Percentiles rank a stretch among this genome's conserved stretches.
Evolutionary conservation across 495 filamentous ascomycete species (phyloP).

Genomic region (Amniculicola lignicola): DNA sequence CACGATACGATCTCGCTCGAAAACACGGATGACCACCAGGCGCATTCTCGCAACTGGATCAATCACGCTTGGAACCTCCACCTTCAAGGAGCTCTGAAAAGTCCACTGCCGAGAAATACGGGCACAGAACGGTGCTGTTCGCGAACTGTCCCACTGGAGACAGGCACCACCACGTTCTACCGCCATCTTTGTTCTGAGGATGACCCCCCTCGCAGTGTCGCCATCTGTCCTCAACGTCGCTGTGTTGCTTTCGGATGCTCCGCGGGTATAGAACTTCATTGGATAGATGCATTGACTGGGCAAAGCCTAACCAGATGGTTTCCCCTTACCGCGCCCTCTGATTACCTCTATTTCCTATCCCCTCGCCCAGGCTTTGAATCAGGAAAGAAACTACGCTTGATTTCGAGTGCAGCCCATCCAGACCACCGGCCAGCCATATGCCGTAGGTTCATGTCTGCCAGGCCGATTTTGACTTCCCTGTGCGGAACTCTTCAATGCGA

Average conservation of each 20-base stretch:
- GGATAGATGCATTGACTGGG: conserved; percentile 62
- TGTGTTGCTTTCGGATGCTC: conserved; percentile 71
- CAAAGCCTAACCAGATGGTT: conserved; percentile 62
- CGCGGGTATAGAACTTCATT: conserved; percentile 67
- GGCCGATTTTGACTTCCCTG: conserved; percentile 19
- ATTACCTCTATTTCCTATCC: conserved; percentile 65
- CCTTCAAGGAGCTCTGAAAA: conserved; percentile 14
- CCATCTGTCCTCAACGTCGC: conserved; percentile 64
- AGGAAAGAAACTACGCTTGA: conserved; percentile 60
- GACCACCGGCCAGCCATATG: conserved; percentile 23
- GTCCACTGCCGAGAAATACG: not conserved
- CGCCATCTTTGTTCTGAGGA: conserved; percentile 62
- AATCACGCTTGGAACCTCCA: conserved; percentile 29
- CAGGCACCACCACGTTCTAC: conserved; percentile 47
- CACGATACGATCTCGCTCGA: conserved; percentile 13
- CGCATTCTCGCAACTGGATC: conserved; percentile 18
- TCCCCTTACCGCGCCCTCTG: conserved; percentile 62
- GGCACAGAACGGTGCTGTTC: not conserved
- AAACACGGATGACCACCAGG: conserved; percentile 3
- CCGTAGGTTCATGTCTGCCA: conserved; percentile 18
- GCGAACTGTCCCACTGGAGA: conserved; percentile 24
- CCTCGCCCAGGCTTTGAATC: conserved; percentile 53
- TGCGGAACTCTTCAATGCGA: conserved; percentile 27
- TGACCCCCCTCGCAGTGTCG: conserved; percentile 64
- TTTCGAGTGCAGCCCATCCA: conserved; percentile 58